These are phyloP conservation scores for Leishmania guyanensis DNA, from an alignment of 208 protist species.

Conservation along the genomic window DNA sequence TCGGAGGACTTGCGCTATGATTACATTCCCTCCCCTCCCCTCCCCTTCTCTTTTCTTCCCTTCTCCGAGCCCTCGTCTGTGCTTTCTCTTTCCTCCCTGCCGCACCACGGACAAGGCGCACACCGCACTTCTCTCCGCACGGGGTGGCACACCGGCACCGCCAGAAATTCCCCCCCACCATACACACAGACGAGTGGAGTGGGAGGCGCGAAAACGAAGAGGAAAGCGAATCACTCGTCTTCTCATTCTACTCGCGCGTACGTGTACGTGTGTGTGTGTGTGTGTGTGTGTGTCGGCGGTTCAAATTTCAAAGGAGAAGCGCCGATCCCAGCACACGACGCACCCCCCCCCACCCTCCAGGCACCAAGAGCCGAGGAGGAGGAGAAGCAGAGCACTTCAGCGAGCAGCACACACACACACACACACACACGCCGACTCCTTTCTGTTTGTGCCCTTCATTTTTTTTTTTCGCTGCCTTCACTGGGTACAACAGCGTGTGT, in stretches of 20 bases:
- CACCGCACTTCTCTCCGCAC: not conserved
- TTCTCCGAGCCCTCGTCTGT: not conserved
- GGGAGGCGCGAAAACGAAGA: too few relatives aligned
- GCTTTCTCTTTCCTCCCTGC: not conserved
- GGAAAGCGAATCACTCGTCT: too few relatives aligned
- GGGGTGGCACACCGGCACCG: not conserved
- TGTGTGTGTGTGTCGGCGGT: not conserved
- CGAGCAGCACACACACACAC: not conserved
- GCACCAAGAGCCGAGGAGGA: too few relatives aligned
- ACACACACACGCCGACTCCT: not conserved
- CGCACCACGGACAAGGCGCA: too few relatives aligned
- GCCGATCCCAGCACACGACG: not conserved
- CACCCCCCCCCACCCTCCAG: too few relatives aligned
- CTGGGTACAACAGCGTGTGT: too few relatives aligned
- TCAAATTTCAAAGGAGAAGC: not conserved
- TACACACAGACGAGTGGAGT: too few relatives aligned
- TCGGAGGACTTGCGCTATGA: not conserved
- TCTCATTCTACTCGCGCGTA: too few relatives aligned
- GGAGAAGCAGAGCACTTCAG: too few relatives aligned
- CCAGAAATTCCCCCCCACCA: too few relatives aligned
- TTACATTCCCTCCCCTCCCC: not conserved
- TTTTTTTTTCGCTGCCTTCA: not conserved
- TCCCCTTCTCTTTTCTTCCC: slow-evolving; percentile 1
- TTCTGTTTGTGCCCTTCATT: not conserved
- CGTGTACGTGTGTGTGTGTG: not conserved